Evolutionary conservation across 2,329 filamentous ascomycete species (phyloP).

Genomic region (Arthrinium phaeospermum): DNA sequence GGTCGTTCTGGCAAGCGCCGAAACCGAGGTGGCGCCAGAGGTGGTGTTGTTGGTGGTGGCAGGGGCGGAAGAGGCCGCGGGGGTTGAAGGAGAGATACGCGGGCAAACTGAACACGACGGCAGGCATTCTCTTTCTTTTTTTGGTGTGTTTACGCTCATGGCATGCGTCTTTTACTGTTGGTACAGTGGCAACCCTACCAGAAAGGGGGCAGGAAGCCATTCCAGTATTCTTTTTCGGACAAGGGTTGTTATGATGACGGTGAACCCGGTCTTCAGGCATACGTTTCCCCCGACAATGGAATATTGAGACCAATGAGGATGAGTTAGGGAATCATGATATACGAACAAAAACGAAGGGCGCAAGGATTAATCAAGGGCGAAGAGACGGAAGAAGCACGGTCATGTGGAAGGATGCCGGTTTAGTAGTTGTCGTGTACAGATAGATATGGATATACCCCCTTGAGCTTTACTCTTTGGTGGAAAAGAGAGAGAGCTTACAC

Average conservation of each 20-base stretch:
- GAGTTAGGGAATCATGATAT: not conserved
- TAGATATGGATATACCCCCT: conserved; percentile 13
- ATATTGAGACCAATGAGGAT: not conserved
- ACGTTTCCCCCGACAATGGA: not conserved
- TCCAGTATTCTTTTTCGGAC: not conserved
- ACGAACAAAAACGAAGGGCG: not conserved
- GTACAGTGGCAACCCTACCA: not conserved
- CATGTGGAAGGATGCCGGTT: not conserved
- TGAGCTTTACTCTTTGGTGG: not conserved
- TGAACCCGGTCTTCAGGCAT: not conserved
- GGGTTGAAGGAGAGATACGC: not conserved
- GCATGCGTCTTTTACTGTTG: not conserved
- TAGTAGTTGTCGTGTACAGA: not conserved
- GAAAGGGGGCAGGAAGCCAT: not conserved
- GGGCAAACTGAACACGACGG: not conserved
- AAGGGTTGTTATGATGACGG: not conserved
- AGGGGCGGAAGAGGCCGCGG: not conserved
- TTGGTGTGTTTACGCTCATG: not conserved
- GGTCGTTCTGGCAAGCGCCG: conserved; percentile 19
- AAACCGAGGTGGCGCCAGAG: conserved; percentile 6
- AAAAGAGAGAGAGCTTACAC: not conserved
- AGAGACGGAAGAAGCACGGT: not conserved
- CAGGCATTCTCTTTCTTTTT: not conserved
- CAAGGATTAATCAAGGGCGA: not conserved
- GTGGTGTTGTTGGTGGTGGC: not conserved